Base-by-base conservation (phyloP, 2,329 filamentous ascomycete species). In the Beauveria sp. region DNA sequence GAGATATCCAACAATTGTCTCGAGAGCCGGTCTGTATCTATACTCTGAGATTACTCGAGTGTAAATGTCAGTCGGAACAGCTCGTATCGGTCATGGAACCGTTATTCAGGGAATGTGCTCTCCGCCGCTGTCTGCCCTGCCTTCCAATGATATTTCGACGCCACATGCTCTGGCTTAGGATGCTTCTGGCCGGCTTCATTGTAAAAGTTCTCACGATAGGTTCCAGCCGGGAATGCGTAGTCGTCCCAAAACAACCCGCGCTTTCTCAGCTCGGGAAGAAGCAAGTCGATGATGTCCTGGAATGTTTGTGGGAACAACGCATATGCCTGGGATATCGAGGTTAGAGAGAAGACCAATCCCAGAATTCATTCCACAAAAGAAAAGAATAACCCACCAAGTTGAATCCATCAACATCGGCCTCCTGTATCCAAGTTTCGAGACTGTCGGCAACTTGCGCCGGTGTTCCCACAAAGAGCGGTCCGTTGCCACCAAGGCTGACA, bases 401-500 rank as follows among this genome's bases (percentile, higher is more conserved):
- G 46, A 71, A 87, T 0, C 85, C 85, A 67, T 88, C 85, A 2
- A 88, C 78, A 65, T 85, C 85, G 0, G 81, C 84, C 66, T 86
- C 84, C 0, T 61, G 59, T 2, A 74, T 62, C 72, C 72, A 74
- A 12, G 67, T 64, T 58, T 73, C 71, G 67, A 74, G 67, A 51
- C 70, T 67, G 43, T 73, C 71, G 0, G 71, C 71, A 0, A 74
- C 67, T 20, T 65, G 66, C 18, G 68, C 65, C 1, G 70, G 65
- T 0, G 70, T 72, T 12, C 72, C 72, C 3, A 72, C 67, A 1
- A 68, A 66, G 0, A 68, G 69, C 0, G 70, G 67, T 3, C 70
- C 68, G 0, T 71, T 62, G 1, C 72, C 71, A 0, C 71, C 72
- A 2, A 74, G 63, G 30, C 69, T 69, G 62, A 71, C 68, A 53